Percentiles rank a stretch among this genome's conserved stretches.
Evolutionary conservation across 2,329 filamentous ascomycete species (phyloP).

Genomic region (Aspergillus intermedius): DNA sequence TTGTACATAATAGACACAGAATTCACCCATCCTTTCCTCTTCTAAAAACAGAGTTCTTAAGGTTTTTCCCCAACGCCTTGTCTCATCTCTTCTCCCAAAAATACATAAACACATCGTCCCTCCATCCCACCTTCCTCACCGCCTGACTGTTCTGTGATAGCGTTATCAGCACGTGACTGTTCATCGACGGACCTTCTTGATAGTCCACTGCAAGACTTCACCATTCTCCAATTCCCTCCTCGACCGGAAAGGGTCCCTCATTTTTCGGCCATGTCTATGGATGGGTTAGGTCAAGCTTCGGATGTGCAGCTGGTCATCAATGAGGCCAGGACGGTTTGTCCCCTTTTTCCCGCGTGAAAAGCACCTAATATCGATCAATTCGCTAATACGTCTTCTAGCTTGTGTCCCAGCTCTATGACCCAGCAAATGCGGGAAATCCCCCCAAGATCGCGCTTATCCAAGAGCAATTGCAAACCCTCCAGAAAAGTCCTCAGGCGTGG

Average conservation of each 20-base stretch:
- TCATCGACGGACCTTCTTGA: constrained; percentile 1
- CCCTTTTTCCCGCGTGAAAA: background rate
- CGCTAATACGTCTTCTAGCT: constrained; percentile 21
- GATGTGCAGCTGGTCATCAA: constrained; percentile 21
- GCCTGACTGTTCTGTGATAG: constrained; percentile 13
- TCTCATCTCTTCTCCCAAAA: background rate
- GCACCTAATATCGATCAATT: background rate
- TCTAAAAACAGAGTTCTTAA: no score
- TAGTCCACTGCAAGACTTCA: background rate
- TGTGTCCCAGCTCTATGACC: constrained; percentile 35
- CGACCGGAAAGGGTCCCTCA: background rate
- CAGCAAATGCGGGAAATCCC: constrained; percentile 40
- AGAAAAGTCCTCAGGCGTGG: constrained; percentile 78
- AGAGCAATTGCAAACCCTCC: constrained; percentile 68
- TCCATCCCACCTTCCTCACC: constrained; percentile 13
- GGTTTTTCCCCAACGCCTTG: background rate
- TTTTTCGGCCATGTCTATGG: constrained; percentile 22
- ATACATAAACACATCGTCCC: background rate
- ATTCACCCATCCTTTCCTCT: no score
- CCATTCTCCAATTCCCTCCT: background rate
- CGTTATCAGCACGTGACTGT: constrained; percentile 20
- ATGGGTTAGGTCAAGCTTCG: constrained; percentile 14
- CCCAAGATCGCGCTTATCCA: constrained; percentile 52
- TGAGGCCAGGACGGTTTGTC: constrained; percentile 24
- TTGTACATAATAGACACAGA: no score